Base-by-base conservation (phyloP, 2,329 filamentous ascomycete species). In the Cladosporium sp. region DNA sequence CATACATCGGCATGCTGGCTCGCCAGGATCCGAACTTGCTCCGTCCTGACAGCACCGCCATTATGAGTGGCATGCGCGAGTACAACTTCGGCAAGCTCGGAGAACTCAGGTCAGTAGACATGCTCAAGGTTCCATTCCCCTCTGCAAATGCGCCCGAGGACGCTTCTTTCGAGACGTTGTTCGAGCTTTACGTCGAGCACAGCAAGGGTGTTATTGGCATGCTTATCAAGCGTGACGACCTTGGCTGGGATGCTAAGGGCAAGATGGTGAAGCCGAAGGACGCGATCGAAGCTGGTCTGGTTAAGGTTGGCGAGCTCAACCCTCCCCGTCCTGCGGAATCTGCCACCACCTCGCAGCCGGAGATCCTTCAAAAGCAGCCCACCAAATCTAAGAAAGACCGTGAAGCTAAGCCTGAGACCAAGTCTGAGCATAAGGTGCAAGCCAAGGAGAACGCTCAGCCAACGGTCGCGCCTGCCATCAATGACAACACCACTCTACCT, bases 141-240 rank as follows among this genome's bases (percentile, higher is more conserved):
- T 85, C 87, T 67, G 82, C 83, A 67, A 72, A 77, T 26, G 77
- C 79, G 23, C 79, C 82, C 1, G 88, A 90, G 25, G 90, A 95
- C 69, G 87, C 82, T 2, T 88, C 90, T 26, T 90, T 94, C 69
- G 87, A 87, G 18, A 88, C 89, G 0, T 81, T 97, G 16, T 98
- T 99, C 74, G 95, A 99, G 81, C 84, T 99, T 11, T 99, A 99
- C 76, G 91, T 92, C 34, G 96, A 97, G 90, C 94, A 99, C 78
- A 97, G 95, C 13, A 96, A 93, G 80, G 95, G 95, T 67, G 93
- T 98, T n/a, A 93, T 93, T 21, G 94, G 91, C 72, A 77, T 98
- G 62, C 89, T 88, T 69, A 88, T 99, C 76, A 94, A 91, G 77
- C 92, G 94, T 76, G 87, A 89, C 60, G 94, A 98, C 78, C 83